phyloP scores from a whole-genome alignment of 192 early-diverging fungal species.

The Coemansia sp. region DNA sequence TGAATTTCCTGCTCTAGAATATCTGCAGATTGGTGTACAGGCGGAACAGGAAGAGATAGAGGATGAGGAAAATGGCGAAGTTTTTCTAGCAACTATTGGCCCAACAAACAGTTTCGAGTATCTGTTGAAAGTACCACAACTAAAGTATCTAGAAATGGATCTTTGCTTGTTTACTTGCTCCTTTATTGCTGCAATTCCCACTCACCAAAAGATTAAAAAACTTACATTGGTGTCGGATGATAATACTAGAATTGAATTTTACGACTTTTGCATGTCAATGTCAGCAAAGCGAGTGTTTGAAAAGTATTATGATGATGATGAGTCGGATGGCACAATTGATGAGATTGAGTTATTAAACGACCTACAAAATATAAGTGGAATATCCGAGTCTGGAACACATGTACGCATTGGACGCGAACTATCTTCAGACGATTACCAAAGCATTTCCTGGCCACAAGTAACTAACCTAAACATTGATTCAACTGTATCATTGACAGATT shows the following conservation, averaged over 20 bases:
- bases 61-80: neutral
- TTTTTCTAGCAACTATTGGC: neutral
- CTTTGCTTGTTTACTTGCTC: neutral
- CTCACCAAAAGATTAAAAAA: neutral
- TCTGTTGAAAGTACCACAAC: neutral
- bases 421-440: neutral
- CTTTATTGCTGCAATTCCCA: neutral
- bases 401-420: neutral
- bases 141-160: neutral
- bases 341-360: neutral
- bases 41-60: neutral
- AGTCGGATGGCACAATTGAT: neutral
- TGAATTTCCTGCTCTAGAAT: neutral
- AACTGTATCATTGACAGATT: neutral
- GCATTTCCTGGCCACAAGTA: neutral
- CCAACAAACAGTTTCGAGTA: neutral
- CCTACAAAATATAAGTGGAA: neutral
- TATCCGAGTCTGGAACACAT: neutral
- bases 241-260: neutral
- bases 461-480: neutral
- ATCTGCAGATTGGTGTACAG: neutral
- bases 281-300: neutral
- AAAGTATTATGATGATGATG: neutral
- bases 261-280: neutral
- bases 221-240: neutral